Evolutionary conservation across 179 eudicot species (phyloP).

Genomic region (Actinidia polygama): DNA sequence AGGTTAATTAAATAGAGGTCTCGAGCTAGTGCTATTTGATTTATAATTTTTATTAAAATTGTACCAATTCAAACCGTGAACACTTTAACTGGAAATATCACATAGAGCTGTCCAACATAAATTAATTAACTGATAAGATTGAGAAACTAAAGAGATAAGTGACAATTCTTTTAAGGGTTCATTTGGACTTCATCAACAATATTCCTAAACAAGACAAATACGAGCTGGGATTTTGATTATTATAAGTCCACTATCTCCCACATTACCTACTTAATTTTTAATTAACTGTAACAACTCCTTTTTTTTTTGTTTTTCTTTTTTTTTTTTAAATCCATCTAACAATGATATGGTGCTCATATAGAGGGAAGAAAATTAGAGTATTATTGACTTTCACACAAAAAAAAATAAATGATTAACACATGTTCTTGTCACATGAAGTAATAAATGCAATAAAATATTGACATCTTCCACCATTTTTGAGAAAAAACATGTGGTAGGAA

Average conservation of each 20-base stretch:
- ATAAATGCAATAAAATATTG: too few relatives aligned
- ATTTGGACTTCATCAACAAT: not conserved
- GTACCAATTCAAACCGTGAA: too few relatives aligned
- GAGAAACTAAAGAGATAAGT: not conserved
- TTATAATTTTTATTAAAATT: too few relatives aligned
- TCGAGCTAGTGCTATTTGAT: too few relatives aligned
- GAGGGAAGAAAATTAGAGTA: not conserved
- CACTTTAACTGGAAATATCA: not conserved
- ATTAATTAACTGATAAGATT: slow-evolving; percentile 16
- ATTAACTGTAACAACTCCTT: slow-evolving; percentile 26
- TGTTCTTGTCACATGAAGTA: too few relatives aligned
- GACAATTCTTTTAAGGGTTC: slow-evolving; percentile 4
- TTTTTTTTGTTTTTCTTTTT: too few relatives aligned
- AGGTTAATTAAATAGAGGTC: too few relatives aligned
- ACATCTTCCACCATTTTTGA: too few relatives aligned
- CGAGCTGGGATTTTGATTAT: not conserved
- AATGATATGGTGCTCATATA: not conserved
- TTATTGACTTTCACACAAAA: too few relatives aligned
- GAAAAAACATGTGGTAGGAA: too few relatives aligned
- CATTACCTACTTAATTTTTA: slow-evolving; percentile 23
- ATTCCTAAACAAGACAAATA: not conserved
- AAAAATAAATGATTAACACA: not conserved
- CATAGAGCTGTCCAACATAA: slow-evolving; percentile 21
- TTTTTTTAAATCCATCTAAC: not conserved
- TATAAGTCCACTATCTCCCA: slow-evolving; percentile 12